Evolutionary conservation across 2,329 filamentous ascomycete species (phyloP).

Genomic region (Arthrobotrys conoides): DNA sequence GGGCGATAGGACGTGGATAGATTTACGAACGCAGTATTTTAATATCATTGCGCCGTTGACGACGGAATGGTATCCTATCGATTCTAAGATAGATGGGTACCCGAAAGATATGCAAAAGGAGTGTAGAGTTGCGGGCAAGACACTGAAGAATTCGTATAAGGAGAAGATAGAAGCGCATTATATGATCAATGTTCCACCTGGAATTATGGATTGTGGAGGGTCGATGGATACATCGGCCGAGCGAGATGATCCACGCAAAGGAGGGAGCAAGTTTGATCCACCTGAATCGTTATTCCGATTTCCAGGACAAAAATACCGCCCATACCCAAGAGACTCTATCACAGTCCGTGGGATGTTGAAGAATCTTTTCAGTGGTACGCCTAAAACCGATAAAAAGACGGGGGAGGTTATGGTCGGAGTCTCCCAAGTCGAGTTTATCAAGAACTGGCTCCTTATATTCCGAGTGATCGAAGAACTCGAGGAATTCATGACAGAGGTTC

Average conservation of each 20-base stretch:
- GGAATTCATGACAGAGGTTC: slow-evolving; percentile 1
- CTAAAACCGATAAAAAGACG: background rate
- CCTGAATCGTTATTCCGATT: background rate
- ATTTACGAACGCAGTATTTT: slow-evolving; percentile 36
- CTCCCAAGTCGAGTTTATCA: slow-evolving; percentile 24
- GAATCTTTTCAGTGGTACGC: slow-evolving; percentile 15
- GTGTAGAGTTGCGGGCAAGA: background rate
- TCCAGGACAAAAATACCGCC: background rate
- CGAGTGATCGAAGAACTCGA: background rate
- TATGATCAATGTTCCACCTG: slow-evolving; percentile 9
- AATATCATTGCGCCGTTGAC: slow-evolving; percentile 24
- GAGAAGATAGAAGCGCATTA: slow-evolving; percentile 18
- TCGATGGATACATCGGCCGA: slow-evolving; percentile 25
- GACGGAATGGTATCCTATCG: slow-evolving; percentile 39
- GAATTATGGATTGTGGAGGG: slow-evolving; percentile 47
- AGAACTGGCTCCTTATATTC: slow-evolving; percentile 3
- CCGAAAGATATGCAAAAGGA: background rate
- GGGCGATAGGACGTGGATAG: slow-evolving; percentile 3
- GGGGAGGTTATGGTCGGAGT: slow-evolving; percentile 6
- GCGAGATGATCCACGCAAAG: slow-evolving; percentile 18
- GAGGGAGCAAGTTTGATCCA: background rate
- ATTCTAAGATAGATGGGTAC: background rate
- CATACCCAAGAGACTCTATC: slow-evolving; percentile 12
- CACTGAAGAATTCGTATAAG: slow-evolving; percentile 8
- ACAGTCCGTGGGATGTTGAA: slow-evolving; percentile 5